A percentile compares a stretch with the other conserved stretches of the same genome.
Evolutionary conservation across 2,329 filamentous ascomycete species (phyloP).

Genomic region (Hymenoscyphus occultus): DNA sequence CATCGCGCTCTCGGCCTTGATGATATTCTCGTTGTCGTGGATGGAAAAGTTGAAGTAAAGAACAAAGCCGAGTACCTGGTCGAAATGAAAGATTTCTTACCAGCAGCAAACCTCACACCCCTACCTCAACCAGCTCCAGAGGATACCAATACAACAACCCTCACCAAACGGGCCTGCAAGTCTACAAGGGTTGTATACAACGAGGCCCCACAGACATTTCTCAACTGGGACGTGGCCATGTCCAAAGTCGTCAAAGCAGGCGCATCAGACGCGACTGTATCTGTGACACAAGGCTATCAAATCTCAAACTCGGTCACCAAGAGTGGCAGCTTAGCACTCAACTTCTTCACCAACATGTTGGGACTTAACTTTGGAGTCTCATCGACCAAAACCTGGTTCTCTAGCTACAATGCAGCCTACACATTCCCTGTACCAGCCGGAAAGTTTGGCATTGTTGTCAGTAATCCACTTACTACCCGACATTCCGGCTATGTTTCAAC

Average conservation of each 20-base stretch:
- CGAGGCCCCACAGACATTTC: slow-evolving; percentile 33
- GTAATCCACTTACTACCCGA: slow-evolving; percentile 38
- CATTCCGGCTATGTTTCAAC: slow-evolving; percentile 37
- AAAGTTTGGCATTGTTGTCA: slow-evolving; percentile 41
- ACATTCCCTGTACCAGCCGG: slow-evolving; percentile 37
- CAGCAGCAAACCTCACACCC: slow-evolving; percentile 12
- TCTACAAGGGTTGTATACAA: slow-evolving; percentile 26
- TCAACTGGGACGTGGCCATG: slow-evolving; percentile 42
- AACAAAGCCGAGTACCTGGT: slow-evolving; percentile 29
- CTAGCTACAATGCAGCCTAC: slow-evolving; percentile 35
- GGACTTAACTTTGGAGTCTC: slow-evolving; percentile 28
- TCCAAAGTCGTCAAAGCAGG: slow-evolving; percentile 38
- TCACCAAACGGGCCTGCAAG: slow-evolving; percentile 9
- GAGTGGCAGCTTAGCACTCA: slow-evolving; percentile 21
- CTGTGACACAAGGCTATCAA: slow-evolving; percentile 37
- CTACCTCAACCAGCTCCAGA: neutral
- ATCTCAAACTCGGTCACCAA: slow-evolving; percentile 38
- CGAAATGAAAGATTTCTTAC: slow-evolving; percentile 14
- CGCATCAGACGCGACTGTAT: slow-evolving; percentile 33
- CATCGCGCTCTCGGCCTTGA: slow-evolving; percentile 22
- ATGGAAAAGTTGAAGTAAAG: slow-evolving; percentile 30
- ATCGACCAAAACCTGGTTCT: slow-evolving; percentile 37
- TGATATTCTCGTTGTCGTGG: slow-evolving; percentile 31
- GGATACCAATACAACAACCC: neutral
- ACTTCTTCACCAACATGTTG: slow-evolving; percentile 34